Evolutionary conservation across 352 stramenopile species (phyloP), one percentile per base, ranked within the genome.

Genomic region (Pythium aquatile): DNA sequence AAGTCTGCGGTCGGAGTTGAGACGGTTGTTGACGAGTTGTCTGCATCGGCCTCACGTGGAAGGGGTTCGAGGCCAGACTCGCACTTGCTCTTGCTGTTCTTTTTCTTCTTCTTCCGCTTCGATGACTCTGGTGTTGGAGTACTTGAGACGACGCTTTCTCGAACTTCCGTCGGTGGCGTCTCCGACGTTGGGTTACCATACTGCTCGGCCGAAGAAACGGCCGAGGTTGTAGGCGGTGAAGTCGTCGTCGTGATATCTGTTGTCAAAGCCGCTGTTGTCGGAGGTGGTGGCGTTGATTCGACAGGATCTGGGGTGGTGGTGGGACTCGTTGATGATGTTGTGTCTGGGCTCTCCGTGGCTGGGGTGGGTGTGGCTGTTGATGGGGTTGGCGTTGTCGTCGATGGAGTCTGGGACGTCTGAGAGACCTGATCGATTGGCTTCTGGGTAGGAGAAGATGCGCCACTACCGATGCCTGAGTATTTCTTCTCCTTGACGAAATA

Each of bases 401-500:
- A 16, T 42, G 59, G 59, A 11, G 32, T 35, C 42, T 35, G 46
- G 3, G 47, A 35, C 5, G 30, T 32, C 16, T 20, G 5, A 10
- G 58, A 40, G 7, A n/a, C 24, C 26, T 48, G 35, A 16, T 55
- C n/a, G 10, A 26, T 30, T 46, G 44, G 44, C n/a, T 24, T 44
- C 3, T 32, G 49, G 29, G 47, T 56, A 9, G 20, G 9, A 11
- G 16, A 16, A 16, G 37, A 58, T 37, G 16, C 55, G 58, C 44
- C 75, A 14, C 73, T 70, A 29, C 77, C 76, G 52, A 87, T 87
- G 32, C 46, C 29, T 16, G 70, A 32, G 29, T 67, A 73, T 5
- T 70, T 65, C 44, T 75, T 63, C 44, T 85, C 70, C 10, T 75
- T 66, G 20, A 90, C 81, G 20, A 89, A 69, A n/a, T 78, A 74